Percentiles rank a stretch among this genome's conserved stretches.
These are phyloP conservation scores for Endogone sp. DNA, from an alignment of 192 early-diverging fungal species.

Conservation along the genomic window DNA sequence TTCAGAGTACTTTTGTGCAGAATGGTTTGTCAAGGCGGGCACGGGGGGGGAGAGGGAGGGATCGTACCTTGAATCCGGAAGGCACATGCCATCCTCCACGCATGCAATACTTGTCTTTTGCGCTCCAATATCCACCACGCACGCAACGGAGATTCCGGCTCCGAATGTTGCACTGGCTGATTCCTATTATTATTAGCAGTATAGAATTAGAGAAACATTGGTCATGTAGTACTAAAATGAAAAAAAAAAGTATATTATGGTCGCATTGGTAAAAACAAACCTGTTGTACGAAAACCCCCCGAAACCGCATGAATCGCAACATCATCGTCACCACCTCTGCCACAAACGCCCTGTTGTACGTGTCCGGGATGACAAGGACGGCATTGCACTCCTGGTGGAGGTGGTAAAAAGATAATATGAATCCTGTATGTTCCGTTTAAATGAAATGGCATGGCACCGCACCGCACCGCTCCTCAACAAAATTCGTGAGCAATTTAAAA, in stretches of 20 bases:
- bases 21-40: too few relatives aligned
- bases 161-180: slow-evolving; percentile 82
- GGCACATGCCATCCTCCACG: slow-evolving; percentile 80
- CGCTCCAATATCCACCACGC: slow-evolving; percentile 90
- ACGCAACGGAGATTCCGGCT: slow-evolving; percentile 79
- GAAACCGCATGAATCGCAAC: slow-evolving; percentile 73
- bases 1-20: too few relatives aligned
- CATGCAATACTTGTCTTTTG: slow-evolving; percentile 82
- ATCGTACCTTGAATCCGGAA: slow-evolving; percentile 54
- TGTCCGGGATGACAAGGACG: slow-evolving; percentile 79
- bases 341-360: slow-evolving; percentile 62
- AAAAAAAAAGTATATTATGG: too few relatives aligned
- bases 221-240: too few relatives aligned
- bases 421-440: too few relatives aligned
- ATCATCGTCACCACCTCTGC: slow-evolving; percentile 61
- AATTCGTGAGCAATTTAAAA: too few relatives aligned
- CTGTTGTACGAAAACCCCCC: slow-evolving; percentile 71
- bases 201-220: neutral
- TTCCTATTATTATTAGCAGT: slow-evolving; percentile 27
- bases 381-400: slow-evolving; percentile 49
- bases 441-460: too few relatives aligned
- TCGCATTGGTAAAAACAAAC: neutral
- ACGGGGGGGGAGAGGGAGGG: neutral
- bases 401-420: neutral
- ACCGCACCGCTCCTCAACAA: too few relatives aligned